phyloP scores from a whole-genome alignment of 805 yeast genomes.

The Zygosaccharomyces gambellarensis region DNA sequence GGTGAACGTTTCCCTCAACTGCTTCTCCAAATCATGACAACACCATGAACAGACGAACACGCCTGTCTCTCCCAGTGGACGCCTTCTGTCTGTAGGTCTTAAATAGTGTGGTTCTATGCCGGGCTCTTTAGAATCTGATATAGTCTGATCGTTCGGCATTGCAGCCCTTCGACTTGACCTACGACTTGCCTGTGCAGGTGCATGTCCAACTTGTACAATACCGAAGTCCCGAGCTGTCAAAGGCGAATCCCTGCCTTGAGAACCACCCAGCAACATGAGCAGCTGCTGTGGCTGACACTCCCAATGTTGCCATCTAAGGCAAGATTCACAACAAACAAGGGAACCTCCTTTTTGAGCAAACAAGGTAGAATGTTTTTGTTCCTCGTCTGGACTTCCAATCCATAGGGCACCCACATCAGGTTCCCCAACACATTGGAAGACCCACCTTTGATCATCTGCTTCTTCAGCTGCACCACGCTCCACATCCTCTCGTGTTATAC shows the following conservation, averaged over 20 bases:
- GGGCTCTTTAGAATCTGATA: constrained; percentile 1
- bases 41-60: constrained; percentile 28
- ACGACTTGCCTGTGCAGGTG: constrained; percentile 12
- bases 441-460: constrained; percentile 29
- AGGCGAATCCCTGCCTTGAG: neutral
- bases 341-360: constrained; percentile 15
- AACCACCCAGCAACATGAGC: neutral
- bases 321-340: constrained; percentile 32
- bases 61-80: constrained; percentile 18
- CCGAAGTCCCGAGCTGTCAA: constrained; percentile 19
- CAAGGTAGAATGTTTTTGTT: constrained; percentile 12
- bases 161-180: constrained; percentile 21
- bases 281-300: constrained; percentile 17
- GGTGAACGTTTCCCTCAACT: constrained; percentile 21
- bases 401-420: constrained; percentile 3
- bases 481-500: constrained; percentile 27
- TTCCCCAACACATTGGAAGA: constrained; percentile 28
- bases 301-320: constrained; percentile 35
- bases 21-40: constrained; percentile 20
- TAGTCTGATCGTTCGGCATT: neutral
- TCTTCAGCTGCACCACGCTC: constrained; percentile 15
- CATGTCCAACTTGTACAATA: constrained; percentile 20
- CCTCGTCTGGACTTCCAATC: constrained; percentile 9
- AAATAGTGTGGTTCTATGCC: constrained; percentile 7
- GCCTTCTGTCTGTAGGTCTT: constrained; percentile 28